Evolutionary conservation across 805 yeast species (phyloP), one percentile per base, ranked within the genome.

Genomic region (Saturnispora bothae): DNA sequence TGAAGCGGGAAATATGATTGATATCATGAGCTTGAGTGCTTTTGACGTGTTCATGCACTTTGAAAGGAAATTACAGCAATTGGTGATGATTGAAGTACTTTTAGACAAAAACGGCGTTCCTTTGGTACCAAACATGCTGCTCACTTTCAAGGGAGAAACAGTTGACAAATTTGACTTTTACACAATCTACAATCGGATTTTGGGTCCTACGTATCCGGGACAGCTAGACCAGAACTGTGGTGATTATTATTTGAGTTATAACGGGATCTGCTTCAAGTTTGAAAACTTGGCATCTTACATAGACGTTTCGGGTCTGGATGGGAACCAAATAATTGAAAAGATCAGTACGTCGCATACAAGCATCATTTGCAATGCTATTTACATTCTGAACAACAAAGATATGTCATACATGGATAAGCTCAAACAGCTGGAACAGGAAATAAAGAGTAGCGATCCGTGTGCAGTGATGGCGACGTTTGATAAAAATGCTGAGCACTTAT

Each of bases 171-270:
- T 54, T 12, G 50, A 51, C 12, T 59, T 73, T 44, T 67, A 65
- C 33, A 54, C 60, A 14, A 60, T 75, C 3, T 76, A 76, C 52
- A 73, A 74, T 47, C 69, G 66, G 48, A 59, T 67, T 2, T 71
- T 76, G 49, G 83, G 83, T 0, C 81, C 81, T 2, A 75, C 82
- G 0, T 73, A 69, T 42, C 76, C 78, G 2, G 82, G 81, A 0
- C 52, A 48, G 20, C 46, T 7, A 5, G 15, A 62, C 8, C 52
- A 59, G 32, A 38, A 52, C 12, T 22, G 12, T 5, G 8, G 12
- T 2, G 26, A 51, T 18, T 76, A 74, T 46, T 53, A 64, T 9
- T 55, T 76, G 19, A 66, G 73, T 17, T 76, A 76, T 46, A 73
- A 76, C 2, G 83, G 83, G 0, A 59, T 76, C 4, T 60, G 71